These are phyloP conservation scores for Leccinum boreale DNA, from an alignment of 768 basidiomycete genomes.

Conservation along the genomic window DNA sequence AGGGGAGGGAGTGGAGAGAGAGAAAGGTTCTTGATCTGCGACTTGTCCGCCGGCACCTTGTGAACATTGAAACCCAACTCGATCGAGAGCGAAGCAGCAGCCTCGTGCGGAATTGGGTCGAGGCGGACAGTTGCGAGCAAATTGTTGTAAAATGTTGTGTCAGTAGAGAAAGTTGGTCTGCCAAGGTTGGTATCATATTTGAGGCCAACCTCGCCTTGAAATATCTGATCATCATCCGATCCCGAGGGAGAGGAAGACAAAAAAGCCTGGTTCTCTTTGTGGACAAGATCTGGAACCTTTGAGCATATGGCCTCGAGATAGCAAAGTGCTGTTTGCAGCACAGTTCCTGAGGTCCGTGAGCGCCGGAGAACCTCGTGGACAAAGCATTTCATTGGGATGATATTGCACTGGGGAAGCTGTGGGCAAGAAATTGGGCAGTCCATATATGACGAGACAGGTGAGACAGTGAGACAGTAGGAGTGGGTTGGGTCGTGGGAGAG, in stretches of 20 bases:
- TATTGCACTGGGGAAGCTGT: conserved; percentile 27
- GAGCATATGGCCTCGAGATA: conserved; percentile 82
- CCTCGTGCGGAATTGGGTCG: conserved; percentile 25
- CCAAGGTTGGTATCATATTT: conserved; percentile 37
- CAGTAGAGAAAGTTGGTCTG: conserved; percentile 6
- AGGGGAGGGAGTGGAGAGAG: conserved; percentile 41
- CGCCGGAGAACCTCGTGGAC: conserved; percentile 88
- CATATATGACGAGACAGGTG: conserved; percentile 29
- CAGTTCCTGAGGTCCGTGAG: conserved; percentile 78
- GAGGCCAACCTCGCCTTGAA: conserved; percentile 41
- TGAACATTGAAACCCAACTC: conserved; percentile 13
- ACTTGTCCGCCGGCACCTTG: conserved; percentile 9
- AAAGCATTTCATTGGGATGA: conserved; percentile 68
- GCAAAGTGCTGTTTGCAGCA: conserved; percentile 84
- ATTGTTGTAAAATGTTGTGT: conserved; percentile 19
- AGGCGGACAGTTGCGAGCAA: conserved; percentile 45
- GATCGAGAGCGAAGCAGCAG: conserved; percentile 14
- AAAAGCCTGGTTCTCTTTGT: conserved; percentile 45
- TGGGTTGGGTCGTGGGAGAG: conserved; percentile 46
- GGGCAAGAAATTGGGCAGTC: conserved; percentile 12
- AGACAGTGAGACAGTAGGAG: conserved; percentile 23
- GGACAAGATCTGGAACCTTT: conserved; percentile 62
- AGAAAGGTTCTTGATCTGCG: conserved; percentile 14
- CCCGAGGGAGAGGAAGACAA: conserved; percentile 39
- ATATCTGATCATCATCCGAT: conserved; percentile 42